A percentile compares a stretch with the other conserved stretches of the same genome.
These are phyloP conservation scores for Trichophaea hybrida DNA, from an alignment of 2,329 filamentous ascomycete genomes.

Conservation along the genomic window DNA sequence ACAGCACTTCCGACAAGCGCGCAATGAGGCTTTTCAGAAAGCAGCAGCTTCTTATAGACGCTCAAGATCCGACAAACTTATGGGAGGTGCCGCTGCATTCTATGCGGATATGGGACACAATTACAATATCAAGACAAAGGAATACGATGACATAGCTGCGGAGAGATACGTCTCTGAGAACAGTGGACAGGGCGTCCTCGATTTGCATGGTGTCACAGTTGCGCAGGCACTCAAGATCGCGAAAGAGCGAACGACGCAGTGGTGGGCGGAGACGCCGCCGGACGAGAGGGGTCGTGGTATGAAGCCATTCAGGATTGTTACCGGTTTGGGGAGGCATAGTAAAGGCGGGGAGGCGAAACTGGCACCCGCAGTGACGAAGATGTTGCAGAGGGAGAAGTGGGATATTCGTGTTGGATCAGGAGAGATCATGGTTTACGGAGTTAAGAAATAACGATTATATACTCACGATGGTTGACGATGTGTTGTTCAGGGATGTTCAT, in stretches of 20 bases:
- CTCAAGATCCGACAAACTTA: conserved; percentile 23
- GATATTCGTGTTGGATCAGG: conserved; percentile 23
- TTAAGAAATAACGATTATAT: conserved; percentile 1
- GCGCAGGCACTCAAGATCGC: conserved; percentile 24
- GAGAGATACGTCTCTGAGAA: conserved; percentile 21
- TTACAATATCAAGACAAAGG: conserved; percentile 16
- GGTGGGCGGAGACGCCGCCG: conserved; percentile 20
- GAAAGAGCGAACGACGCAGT: conserved; percentile 24
- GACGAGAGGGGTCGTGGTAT: conserved; percentile 6
- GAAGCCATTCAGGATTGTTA: conserved; percentile 24
- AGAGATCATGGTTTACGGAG: conserved; percentile 22
- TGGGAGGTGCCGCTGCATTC: conserved; percentile 26
- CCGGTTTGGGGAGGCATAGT: conserved; percentile 23
- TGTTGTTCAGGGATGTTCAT: neutral
- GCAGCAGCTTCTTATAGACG: conserved; percentile 24
- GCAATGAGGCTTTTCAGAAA: conserved; percentile 24
- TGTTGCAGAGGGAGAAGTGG: conserved; percentile 25
- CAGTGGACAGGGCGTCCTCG: conserved; percentile 16
- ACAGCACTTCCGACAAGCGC: conserved; percentile 10
- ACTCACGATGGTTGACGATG: neutral
- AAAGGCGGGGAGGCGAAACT: conserved; percentile 22
- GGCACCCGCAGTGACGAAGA: conserved; percentile 23
- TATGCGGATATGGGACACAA: conserved; percentile 24
- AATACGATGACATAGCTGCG: conserved; percentile 18
- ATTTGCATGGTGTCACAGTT: conserved; percentile 25